Percentiles rank a stretch among this genome's conserved stretches.
phyloP scores from a whole-genome alignment of 148 eudicot genomes.

The Chenopodium formosanum region DNA sequence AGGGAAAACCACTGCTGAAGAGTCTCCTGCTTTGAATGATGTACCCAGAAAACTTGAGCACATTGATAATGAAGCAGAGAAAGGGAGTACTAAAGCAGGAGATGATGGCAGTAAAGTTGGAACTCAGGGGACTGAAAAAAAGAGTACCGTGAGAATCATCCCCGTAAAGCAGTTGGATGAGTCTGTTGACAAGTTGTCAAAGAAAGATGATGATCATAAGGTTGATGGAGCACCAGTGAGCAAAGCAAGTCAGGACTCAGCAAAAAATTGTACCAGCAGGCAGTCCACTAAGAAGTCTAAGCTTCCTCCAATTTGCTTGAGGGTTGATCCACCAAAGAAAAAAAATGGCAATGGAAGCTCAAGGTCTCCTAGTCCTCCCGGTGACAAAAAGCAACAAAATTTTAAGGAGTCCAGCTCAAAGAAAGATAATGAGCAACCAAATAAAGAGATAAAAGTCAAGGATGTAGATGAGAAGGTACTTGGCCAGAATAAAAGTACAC shows the following conservation, averaged over 20 bases:
- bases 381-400: conserved; percentile 22
- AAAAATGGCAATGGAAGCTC: conserved; percentile 39
- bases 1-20: neutral
- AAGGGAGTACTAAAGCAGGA: conserved; percentile 6
- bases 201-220: conserved; percentile 22
- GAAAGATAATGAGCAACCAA: neutral
- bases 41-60: neutral
- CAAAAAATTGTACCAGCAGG: conserved; percentile 20
- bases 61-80: conserved; percentile 17
- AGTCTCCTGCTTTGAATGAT: neutral
- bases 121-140: conserved; percentile 9
- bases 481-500: neutral
- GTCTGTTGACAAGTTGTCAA: conserved; percentile 17
- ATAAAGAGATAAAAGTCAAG: conserved; percentile 21
- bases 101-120: conserved; percentile 16
- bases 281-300: conserved; percentile 43
- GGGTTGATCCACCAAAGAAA: conserved; percentile 60
- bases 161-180: conserved; percentile 54
- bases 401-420: conserved; percentile 4
- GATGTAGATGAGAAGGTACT: conserved; percentile 22
- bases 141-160: conserved; percentile 28
- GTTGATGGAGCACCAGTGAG: conserved; percentile 5
- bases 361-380: conserved; percentile 55
- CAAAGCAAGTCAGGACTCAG: conserved; percentile 18
- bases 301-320: conserved; percentile 67